Evolutionary conservation across 2,329 filamentous ascomycete species (phyloP).

Genomic region (Colletotrichum sojae): DNA sequence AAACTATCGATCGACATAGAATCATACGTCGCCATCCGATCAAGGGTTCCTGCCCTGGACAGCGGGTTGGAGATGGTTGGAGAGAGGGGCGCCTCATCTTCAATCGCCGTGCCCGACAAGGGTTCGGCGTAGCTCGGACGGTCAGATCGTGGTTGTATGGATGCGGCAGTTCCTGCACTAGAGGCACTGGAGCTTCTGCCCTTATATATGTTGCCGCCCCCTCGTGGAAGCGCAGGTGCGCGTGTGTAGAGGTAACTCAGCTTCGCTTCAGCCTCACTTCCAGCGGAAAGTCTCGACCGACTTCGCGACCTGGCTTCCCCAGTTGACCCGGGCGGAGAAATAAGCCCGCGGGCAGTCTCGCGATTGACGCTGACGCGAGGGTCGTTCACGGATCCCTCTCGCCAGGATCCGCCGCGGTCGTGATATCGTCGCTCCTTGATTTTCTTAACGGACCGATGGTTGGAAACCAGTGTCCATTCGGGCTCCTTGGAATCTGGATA

Average conservation of each 20-base stretch:
- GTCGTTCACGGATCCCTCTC: slow-evolving; percentile 56
- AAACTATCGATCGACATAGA: slow-evolving; percentile 46
- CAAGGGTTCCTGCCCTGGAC: slow-evolving; percentile 33
- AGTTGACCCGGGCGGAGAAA: slow-evolving; percentile 44
- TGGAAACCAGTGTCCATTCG: slow-evolving; percentile 49
- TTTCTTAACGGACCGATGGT: slow-evolving; percentile 58
- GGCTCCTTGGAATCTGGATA: background rate
- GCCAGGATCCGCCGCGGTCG: slow-evolving; percentile 61
- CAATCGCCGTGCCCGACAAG: slow-evolving; percentile 38
- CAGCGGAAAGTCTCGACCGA: slow-evolving; percentile 49
- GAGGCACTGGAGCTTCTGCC: slow-evolving; percentile 42
- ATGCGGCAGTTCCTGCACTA: slow-evolving; percentile 41
- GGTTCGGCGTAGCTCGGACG: slow-evolving; percentile 52
- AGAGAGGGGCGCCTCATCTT: slow-evolving; percentile 34
- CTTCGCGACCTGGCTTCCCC: slow-evolving; percentile 43
- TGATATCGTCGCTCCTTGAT: slow-evolving; percentile 57
- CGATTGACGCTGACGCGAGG: slow-evolving; percentile 58
- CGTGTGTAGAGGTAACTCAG: slow-evolving; percentile 58
- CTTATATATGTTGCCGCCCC: slow-evolving; percentile 47
- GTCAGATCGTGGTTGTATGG: slow-evolving; percentile 47
- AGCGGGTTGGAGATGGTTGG: slow-evolving; percentile 44
- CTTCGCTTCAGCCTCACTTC: slow-evolving; percentile 58
- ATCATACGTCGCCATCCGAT: slow-evolving; percentile 43
- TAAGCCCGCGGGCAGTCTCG: slow-evolving; percentile 54
- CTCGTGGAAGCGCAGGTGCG: slow-evolving; percentile 50